Base-by-base conservation (phyloP, 2,329 filamentous ascomycete species). In the Fusarium sp. region DNA sequence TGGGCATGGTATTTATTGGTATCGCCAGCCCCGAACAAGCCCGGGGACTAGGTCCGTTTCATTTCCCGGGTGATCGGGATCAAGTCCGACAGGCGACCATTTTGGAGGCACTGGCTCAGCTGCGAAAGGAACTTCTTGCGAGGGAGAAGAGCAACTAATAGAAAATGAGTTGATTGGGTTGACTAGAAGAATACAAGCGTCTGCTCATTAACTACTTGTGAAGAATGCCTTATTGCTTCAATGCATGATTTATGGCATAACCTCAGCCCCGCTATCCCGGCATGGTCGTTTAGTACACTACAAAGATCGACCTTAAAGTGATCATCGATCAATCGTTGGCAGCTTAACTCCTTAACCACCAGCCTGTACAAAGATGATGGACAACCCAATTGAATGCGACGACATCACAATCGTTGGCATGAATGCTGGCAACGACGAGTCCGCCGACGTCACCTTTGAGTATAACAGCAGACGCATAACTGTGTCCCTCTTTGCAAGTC, bases 1-100 rank as follows among this genome's bases (percentile, higher is more conserved):
- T 72, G 0, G 71, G 75, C 3, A 76, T 52, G 0, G 73, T 77
- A 2, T 62, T 73, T 18, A 76, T 77, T 37, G 73, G 75, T 4
- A 70, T 77, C 5, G 71, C 66, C 0, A 47, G 31, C 3, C 29
- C 27, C 0, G 69, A 68, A 0, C 42, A 62, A 13, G 65, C 57
- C 1, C 40, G 35, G 5, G 67, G 56, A 1, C 34, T 74, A 22
- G 75, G 73, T 0, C 73, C 71, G 0, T 77, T 76, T n/a, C 63
- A 68, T 6, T 76, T 77, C 29, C 35, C 65, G 0, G 67, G 73
- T 0, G 72, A 69, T 45, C 58, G 70, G 1, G 68, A 69, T 6
- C 67, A 54, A 6, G 38, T 72, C 2, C 56, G 72, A 20, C 63
- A 67, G 18, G 72, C 66, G 0, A 74, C 67, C 0, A n/a, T 72